Evolutionary conservation across 148 eudicot genomes (phyloP).

Genomic region (Heliamphora exappendiculata): DNA sequence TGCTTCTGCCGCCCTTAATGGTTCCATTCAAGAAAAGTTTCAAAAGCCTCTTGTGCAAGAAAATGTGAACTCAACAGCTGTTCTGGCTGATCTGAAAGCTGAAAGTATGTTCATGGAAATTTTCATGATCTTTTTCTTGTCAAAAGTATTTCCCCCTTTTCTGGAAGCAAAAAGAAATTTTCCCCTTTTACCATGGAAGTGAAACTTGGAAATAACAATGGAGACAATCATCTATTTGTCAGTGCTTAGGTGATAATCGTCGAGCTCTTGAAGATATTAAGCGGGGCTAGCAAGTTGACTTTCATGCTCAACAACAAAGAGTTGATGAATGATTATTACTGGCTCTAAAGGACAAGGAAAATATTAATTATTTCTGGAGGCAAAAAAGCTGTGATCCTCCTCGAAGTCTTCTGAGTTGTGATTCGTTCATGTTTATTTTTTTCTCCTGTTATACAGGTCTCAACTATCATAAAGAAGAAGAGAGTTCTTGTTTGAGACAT

Average conservation of each 20-base stretch:
- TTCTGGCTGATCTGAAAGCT: conserved; percentile 25
- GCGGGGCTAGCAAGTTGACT: neutral
- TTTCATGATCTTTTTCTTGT: neutral
- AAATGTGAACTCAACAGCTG: conserved; percentile 15
- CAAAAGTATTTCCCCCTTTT: neutral
- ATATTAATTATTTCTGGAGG: neutral
- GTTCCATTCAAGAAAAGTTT: conserved; percentile 26
- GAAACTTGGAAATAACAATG: neutral
- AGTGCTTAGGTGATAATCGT: neutral
- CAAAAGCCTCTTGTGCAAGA: conserved; percentile 22
- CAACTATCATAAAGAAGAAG: conserved; percentile 42
- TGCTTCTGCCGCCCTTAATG: conserved; percentile 19
- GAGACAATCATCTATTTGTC: neutral
- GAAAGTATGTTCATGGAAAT: conserved; percentile 39
- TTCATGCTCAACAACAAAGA: neutral
- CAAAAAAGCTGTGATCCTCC: neutral
- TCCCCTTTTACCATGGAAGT: neutral
- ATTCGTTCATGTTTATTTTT: too few species aligned
- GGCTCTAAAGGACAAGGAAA: neutral
- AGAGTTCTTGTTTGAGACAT: conserved; percentile 43
- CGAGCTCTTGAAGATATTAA: neutral
- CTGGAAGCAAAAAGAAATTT: neutral
- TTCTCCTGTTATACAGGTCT: conserved; percentile 37
- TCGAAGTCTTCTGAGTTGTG: neutral
- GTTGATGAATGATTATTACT: neutral